A percentile compares a stretch with the other conserved stretches of the same genome.
Evolutionary conservation across 2,329 filamentous ascomycete genomes (phyloP).

Genomic region (Sporothrix inflata): DNA sequence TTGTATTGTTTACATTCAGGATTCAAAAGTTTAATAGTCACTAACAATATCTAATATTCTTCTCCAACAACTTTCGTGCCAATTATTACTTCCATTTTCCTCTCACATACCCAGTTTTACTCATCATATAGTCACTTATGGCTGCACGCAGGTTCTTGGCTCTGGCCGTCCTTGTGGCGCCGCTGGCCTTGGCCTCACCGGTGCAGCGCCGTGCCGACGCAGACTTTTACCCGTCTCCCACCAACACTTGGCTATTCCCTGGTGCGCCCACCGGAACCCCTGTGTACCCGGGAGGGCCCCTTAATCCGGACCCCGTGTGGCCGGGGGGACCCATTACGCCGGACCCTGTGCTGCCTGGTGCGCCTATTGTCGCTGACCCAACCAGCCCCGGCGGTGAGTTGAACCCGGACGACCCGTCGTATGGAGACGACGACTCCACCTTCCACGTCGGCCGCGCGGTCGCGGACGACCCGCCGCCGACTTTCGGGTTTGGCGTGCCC

Average conservation of each 20-base stretch:
- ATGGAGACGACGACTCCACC: slow-evolving; percentile 4
- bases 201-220: background rate
- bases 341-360: background rate
- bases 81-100: background rate
- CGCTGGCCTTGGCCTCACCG: background rate
- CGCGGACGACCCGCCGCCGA: background rate
- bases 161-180: background rate
- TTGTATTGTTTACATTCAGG: background rate
- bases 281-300: background rate
- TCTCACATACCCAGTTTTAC: background rate
- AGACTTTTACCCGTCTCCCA: background rate
- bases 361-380: slow-evolving; percentile 12
- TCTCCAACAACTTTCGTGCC: background rate
- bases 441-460: background rate
- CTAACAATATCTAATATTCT: background rate
- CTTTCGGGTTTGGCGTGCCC: background rate
- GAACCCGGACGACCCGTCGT: background rate
- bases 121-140: background rate
- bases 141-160: background rate
- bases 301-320: background rate
- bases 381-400: slow-evolving; percentile 6
- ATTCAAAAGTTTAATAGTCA: background rate
- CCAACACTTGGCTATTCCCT: slow-evolving; percentile 13
- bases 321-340: background rate
- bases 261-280: background rate